These are phyloP conservation scores for Glycyrrhiza uralensis DNA, from an alignment of 306 rosid species.

Conservation along the genomic window DNA sequence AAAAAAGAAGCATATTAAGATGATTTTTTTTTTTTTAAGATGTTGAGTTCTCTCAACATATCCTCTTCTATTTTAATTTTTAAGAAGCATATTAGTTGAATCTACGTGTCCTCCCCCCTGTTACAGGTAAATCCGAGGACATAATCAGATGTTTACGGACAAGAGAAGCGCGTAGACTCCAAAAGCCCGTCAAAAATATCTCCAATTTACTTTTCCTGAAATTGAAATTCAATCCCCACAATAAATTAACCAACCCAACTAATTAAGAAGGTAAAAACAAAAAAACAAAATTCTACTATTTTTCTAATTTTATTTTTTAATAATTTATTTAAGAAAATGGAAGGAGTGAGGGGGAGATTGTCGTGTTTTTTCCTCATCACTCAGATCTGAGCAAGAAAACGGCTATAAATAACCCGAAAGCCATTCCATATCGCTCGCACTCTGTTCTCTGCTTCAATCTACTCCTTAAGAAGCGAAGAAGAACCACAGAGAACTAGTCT, in stretches of 20 bases:
- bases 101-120: not conserved
- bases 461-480: slow-evolving; percentile 14
- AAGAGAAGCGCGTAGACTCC: not conserved
- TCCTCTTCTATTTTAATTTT: too few relatives aligned
- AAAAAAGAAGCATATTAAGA: too few relatives aligned
- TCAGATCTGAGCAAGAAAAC: slow-evolving; percentile 31
- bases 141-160: too few relatives aligned
- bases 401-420: slow-evolving; percentile 46
- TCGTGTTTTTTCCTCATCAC: not conserved
- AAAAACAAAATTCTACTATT: not conserved
- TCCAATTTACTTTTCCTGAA: not conserved
- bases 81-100: not conserved
- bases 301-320: not conserved
- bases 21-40: too few relatives aligned
- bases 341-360: not conserved
- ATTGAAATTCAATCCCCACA: too few relatives aligned
- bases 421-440: slow-evolving; percentile 8
- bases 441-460: slow-evolving; percentile 36
- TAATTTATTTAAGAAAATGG: not conserved
- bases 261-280: not conserved
- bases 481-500: slow-evolving; percentile 37
- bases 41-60: too few relatives aligned
- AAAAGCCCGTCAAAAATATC: not conserved
- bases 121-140: not conserved
- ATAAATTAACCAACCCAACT: too few relatives aligned